Evolutionary conservation across 2,329 filamentous ascomycete genomes (phyloP).

Genomic region (Akanthomyces muscarius): DNA sequence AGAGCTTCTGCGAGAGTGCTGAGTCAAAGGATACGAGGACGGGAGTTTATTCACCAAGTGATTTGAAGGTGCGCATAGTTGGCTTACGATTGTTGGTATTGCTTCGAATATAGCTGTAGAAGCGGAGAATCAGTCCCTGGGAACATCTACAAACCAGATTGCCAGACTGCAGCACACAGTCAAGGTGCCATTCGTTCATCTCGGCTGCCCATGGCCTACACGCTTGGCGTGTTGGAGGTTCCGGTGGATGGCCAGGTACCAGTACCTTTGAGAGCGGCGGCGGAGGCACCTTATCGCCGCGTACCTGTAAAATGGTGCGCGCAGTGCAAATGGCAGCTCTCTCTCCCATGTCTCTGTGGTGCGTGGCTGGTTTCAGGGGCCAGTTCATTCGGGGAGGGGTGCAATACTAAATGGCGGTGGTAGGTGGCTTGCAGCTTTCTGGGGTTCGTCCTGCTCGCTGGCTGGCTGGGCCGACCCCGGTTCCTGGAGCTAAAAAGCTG

Average conservation of each 20-base stretch:
- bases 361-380: constrained; percentile 18
- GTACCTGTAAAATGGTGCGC: not conserved
- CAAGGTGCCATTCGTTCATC: not conserved
- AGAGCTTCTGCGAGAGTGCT: too few species aligned
- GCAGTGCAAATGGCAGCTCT: not conserved
- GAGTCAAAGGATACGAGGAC: too few species aligned
- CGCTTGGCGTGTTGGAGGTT: constrained; percentile 14
- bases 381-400: not conserved
- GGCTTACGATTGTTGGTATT: too few species aligned
- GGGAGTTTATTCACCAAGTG: not conserved
- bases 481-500: not conserved
- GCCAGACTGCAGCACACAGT: not conserved
- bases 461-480: not conserved
- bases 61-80: too few species aligned
- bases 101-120: too few species aligned
- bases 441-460: not conserved
- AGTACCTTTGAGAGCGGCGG: not conserved
- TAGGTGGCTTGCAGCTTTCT: not conserved
- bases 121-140: too few species aligned
- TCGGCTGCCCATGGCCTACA: not conserved
- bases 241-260: constrained; percentile 1
- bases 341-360: not conserved
- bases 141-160: too few species aligned
- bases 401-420: not conserved
- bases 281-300: not conserved